Evolutionary conservation across 2,329 filamentous ascomycete species (phyloP), one percentile per base, ranked within the genome.

Genomic region (Raffaelea ambrosiae): DNA sequence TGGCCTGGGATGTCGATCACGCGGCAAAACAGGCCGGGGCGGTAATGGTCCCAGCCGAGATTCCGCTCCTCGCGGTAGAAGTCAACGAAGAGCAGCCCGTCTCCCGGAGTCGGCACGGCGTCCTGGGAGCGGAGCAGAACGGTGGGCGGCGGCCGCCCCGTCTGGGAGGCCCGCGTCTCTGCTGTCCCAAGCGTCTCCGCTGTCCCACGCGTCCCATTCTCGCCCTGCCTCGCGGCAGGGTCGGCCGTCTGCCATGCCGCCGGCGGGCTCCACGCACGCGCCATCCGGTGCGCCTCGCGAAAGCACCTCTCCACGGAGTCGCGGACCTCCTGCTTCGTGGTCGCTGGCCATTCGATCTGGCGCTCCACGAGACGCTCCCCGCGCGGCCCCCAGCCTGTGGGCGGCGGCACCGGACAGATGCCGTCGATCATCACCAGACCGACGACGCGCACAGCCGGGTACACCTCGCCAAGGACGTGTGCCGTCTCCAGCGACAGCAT

Each of bases 391-490:
- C 53, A 55, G 7, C 50, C 51, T 0, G 13, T 16, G 1, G 31
- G 40, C 8, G 46, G 43, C 2, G 48, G 45, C 2, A 49, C 9
- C 5, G 64, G 61, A 26, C 57, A 77, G 13, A 74, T 59, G 42
- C 67, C 74, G 56, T 80, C 76, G 18, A 79, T 61, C 63, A 77
- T 69, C 49, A 79, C 56, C 42, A 79, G 67, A 14, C 76, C 76
- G 0, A 68, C 53, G 10, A 79, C 64, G 1, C 61, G 61, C 21
- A 76, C 58, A 1, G 40, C 38, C 4, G 49, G 43, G 14, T 55
- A 53, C 5, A 36, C 46, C 13, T 53, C 50, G 9, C 58, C 62
- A 8, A 77, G 59, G 51, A 70, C 59, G 44, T 65, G 61, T 5
- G 74, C 68, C 44, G 77, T 64, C 55, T 79, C 72, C 13, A 79